These are phyloP conservation scores for Leptodontidium sp. DNA, from an alignment of 2,329 filamentous ascomycete genomes.

Conservation along the genomic window DNA sequence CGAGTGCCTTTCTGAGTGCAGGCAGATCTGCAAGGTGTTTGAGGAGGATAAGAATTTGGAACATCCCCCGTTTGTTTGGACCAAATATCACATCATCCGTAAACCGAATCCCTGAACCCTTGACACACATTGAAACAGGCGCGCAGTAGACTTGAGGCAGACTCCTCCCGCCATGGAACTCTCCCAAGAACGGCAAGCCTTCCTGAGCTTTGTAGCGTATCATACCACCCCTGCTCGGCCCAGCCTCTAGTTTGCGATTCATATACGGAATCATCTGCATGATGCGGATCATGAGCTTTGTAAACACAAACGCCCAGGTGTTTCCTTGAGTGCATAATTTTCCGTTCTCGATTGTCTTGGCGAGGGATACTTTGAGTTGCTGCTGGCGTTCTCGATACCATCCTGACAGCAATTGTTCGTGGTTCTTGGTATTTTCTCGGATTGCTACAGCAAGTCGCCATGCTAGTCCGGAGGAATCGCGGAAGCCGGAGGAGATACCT, in stretches of 20 bases:
- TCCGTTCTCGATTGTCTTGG: constrained; percentile 17
- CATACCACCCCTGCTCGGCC: neutral
- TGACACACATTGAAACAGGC: neutral
- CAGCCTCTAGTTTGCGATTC: neutral
- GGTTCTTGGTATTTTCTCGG: neutral
- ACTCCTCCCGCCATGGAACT: neutral
- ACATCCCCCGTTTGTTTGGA: neutral
- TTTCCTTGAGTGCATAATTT: constrained; percentile 5
- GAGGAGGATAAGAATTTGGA: neutral
- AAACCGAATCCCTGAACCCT: neutral
- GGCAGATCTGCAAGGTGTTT: neutral
- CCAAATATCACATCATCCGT: constrained; percentile 10
- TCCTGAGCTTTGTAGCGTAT: neutral
- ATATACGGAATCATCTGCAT: neutral
- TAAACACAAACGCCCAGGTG: constrained; percentile 6
- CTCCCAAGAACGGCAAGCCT: neutral
- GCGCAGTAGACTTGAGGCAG: neutral
- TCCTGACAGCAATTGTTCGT: constrained; percentile 16
- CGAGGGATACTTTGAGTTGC: neutral
- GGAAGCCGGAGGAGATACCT: constrained; percentile 29
- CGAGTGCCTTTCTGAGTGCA: neutral
- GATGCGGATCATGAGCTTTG: neutral
- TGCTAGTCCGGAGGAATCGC: constrained; percentile 25
- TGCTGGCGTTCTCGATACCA: constrained; percentile 24
- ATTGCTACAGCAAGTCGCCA: constrained; percentile 31